phyloP scores from a whole-genome alignment of 1,284 basidiomycete genomes.

The Fomitopsis schrenkii region DNA sequence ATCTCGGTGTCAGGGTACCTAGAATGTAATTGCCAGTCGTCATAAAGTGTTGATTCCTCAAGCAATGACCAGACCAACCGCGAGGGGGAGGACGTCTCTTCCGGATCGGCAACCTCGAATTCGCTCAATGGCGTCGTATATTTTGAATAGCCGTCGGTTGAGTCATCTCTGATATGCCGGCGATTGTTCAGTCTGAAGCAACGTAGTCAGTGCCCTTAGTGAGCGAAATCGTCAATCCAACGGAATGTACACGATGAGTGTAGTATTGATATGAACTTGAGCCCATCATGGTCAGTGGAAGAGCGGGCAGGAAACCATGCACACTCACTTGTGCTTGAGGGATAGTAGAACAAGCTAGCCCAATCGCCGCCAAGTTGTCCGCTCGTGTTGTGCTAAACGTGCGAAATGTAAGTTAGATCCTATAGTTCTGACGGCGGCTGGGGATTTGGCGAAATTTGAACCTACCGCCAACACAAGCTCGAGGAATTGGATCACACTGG shows the following conservation, averaged over 20 bases:
- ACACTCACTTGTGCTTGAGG: background rate
- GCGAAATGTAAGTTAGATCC: background rate
- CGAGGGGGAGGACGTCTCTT: background rate
- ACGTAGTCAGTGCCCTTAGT: background rate
- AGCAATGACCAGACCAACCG: background rate
- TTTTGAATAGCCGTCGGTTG: background rate
- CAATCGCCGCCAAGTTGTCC: background rate
- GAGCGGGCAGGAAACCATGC: background rate
- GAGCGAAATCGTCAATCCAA: no score
- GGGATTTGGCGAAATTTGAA: background rate
- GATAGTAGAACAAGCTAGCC: background rate
- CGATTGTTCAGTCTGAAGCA: background rate
- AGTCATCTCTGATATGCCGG: background rate
- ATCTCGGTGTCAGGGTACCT: no score
- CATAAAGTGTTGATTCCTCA: no score
- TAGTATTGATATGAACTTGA: background rate
- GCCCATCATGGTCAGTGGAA: background rate
- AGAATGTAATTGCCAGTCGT: no score
- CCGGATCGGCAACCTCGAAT: background rate
- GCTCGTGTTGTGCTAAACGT: background rate
- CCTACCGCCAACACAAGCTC: background rate
- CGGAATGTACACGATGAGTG: background rate
- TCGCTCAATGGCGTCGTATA: background rate
- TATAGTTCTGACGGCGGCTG: no score
- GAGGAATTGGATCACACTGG: background rate